Conservation (phyloP, 192 early-diverging fungal species). For the Gonapodya prolifera region DNA sequence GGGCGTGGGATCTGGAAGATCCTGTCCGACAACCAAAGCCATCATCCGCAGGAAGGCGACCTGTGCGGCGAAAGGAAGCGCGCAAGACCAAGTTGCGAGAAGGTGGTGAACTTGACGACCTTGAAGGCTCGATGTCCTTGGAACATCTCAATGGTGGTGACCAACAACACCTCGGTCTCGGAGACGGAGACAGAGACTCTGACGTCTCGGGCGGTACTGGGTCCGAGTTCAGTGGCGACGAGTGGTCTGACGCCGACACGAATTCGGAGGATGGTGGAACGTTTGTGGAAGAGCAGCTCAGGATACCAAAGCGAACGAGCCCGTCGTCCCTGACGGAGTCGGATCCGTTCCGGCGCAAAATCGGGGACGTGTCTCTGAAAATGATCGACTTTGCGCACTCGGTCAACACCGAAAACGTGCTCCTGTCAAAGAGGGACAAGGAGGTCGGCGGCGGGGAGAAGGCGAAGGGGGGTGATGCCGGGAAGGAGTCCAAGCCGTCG, state of each 20-base stretch:
- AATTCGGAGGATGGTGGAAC: slow-evolving; percentile 7
- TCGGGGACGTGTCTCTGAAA: slow-evolving; percentile 56
- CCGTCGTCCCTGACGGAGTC: slow-evolving; percentile 2
- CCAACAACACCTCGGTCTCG: neutral
- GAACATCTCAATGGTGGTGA: neutral
- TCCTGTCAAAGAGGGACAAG: slow-evolving; percentile 20
- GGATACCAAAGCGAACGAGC: too few species aligned
- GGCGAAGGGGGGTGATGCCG: neutral
- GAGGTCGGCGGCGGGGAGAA: slow-evolving; percentile 19
- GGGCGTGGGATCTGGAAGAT: slow-evolving; percentile 21
- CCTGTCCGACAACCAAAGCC: too few species aligned
- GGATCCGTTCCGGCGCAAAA: slow-evolving; percentile 1
- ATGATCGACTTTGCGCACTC: slow-evolving; percentile 98
- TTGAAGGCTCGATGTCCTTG: neutral
- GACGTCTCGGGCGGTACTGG: neutral
- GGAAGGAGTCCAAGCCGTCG: too few species aligned
- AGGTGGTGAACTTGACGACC: slow-evolving; percentile 4
- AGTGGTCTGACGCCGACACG: neutral
- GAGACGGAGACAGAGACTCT: neutral
- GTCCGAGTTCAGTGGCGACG: neutral
- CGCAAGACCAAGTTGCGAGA: slow-evolving; percentile 10
- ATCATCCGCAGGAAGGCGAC: slow-evolving; percentile 6
- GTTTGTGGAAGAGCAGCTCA: slow-evolving; percentile 2
- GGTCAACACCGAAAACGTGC: slow-evolving; percentile 42
- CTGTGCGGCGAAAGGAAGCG: slow-evolving; percentile 1